Percentiles rank a stretch among this genome's conserved stretches.
Conservation (phyloP, 2,329 filamentous ascomycete species). For the Pseudogymnoascus verrucosus region DNA sequence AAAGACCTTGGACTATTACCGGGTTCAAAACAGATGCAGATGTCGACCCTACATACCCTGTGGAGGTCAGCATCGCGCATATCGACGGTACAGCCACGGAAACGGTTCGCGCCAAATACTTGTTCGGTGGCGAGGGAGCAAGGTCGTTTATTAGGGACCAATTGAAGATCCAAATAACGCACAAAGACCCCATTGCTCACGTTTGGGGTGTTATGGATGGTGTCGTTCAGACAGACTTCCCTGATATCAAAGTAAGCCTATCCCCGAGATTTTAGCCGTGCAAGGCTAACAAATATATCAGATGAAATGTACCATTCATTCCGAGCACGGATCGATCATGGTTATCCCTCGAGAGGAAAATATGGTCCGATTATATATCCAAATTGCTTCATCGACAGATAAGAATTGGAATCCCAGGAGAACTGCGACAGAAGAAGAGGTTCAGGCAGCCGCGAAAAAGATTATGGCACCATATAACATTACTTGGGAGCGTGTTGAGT, state of each 20-base stretch:
- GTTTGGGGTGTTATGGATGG: constrained; percentile 74
- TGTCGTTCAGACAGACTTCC: constrained; percentile 64
- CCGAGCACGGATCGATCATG: constrained; percentile 66
- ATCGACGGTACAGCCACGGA: constrained; percentile 64
- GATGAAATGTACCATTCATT: constrained; percentile 72
- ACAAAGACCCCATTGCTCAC: constrained; percentile 61
- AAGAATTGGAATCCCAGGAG: constrained; percentile 53
- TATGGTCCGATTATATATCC: constrained; percentile 63
- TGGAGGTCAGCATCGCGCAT: constrained; percentile 69
- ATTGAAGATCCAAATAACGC: constrained; percentile 61
- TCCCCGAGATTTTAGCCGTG: constrained; percentile 28
- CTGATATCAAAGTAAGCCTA: constrained; percentile 65
- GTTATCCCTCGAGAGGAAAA: constrained; percentile 66
- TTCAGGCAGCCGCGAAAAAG: constrained; percentile 56
- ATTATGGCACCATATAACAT: constrained; percentile 61
- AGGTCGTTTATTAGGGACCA: constrained; percentile 57
- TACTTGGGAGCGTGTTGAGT: constrained; percentile 59
- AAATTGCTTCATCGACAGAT: constrained; percentile 54
- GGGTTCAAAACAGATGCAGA: constrained; percentile 52
- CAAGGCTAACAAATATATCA: constrained; percentile 40
- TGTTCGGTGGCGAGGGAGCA: constrained; percentile 65
- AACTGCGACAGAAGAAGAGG: constrained; percentile 54
- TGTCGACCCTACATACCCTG: constrained; percentile 59
- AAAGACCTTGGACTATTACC: constrained; percentile 57
- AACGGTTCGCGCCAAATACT: constrained; percentile 59